Conservation (phyloP, 345 rosid species). For the Anastatica hierochuntica region DNA sequence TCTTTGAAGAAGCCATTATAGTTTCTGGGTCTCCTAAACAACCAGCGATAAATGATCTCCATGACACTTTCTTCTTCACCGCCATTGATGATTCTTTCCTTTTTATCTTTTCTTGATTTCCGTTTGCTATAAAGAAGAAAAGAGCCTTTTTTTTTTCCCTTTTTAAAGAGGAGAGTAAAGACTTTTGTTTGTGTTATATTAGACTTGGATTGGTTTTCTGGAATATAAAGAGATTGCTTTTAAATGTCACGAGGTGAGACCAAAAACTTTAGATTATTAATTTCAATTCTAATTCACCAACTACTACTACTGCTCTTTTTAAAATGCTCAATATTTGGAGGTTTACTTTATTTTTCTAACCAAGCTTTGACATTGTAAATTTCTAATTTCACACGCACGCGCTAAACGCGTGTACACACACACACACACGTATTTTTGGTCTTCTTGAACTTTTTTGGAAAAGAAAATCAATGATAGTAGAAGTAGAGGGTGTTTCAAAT, state of each 20-base stretch:
- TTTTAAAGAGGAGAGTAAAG: background rate
- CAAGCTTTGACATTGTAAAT: background rate
- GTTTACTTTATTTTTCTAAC: background rate
- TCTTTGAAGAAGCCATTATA: conserved; percentile 4
- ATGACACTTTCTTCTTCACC: conserved; percentile 39
- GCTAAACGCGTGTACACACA: background rate
- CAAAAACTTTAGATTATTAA: conserved; percentile 3
- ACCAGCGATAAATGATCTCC: conserved; percentile 41
- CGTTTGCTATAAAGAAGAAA: too few relatives aligned
- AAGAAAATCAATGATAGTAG: too few relatives aligned
- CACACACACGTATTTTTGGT: background rate
- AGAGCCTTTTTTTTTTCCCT: too few relatives aligned
- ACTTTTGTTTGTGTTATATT: too few relatives aligned
- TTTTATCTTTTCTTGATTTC: background rate
- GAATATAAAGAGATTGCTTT: too few relatives aligned
- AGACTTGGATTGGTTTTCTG: too few relatives aligned
- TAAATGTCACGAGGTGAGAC: conserved; percentile 18
- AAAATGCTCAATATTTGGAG: too few relatives aligned
- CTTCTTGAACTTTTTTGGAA: too few relatives aligned
- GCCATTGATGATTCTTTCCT: conserved; percentile 27
- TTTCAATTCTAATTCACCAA: conserved; percentile 5
- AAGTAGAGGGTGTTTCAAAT: too few relatives aligned
- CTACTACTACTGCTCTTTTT: background rate
- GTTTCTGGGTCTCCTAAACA: conserved; percentile 37
- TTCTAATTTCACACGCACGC: background rate